Conservation (phyloP, 2,329 filamentous ascomycete genomes). For the Diatrype stigma region DNA sequence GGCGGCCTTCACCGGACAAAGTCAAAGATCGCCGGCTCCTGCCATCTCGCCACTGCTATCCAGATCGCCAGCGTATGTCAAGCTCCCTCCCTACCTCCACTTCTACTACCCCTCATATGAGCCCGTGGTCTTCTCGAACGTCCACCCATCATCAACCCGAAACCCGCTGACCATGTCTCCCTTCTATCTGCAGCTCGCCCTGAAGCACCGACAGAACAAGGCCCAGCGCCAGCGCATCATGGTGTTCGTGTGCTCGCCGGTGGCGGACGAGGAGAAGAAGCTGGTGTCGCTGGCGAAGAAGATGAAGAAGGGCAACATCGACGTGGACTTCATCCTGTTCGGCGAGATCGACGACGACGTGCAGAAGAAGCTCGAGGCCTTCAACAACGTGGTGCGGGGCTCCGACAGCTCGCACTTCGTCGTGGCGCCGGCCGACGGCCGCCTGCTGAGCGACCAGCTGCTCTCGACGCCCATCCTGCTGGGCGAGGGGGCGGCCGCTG, state of each 20-base stretch:
- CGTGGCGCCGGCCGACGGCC: constrained; percentile 84
- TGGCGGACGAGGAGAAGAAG: constrained; percentile 84
- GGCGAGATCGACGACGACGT: constrained; percentile 87
- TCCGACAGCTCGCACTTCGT: constrained; percentile 88
- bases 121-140: no score
- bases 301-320: constrained; percentile 97
- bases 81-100: no score
- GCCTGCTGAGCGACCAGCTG: constrained; percentile 88
- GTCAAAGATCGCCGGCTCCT: constrained; percentile 84
- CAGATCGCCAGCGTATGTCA: constrained; percentile 89
- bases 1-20: constrained; percentile 85
- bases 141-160: no score
- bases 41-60: constrained; percentile 88
- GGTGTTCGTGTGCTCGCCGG: constrained; percentile 91
- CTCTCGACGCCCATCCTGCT: constrained; percentile 85
- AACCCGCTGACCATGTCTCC: constrained; percentile 17
- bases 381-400: constrained; percentile 89
- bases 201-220: constrained; percentile 98
- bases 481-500: constrained; percentile 66
- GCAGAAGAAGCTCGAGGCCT: constrained; percentile 86
- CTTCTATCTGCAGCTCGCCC: constrained; percentile 62
- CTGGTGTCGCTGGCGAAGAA: constrained; percentile 89
- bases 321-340: constrained; percentile 91
- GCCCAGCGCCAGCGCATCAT: constrained; percentile 95
- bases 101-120: no score